Evolutionary conservation across 129 eudicot genomes (phyloP).

Genomic region (Oenanthe sinensis): DNA sequence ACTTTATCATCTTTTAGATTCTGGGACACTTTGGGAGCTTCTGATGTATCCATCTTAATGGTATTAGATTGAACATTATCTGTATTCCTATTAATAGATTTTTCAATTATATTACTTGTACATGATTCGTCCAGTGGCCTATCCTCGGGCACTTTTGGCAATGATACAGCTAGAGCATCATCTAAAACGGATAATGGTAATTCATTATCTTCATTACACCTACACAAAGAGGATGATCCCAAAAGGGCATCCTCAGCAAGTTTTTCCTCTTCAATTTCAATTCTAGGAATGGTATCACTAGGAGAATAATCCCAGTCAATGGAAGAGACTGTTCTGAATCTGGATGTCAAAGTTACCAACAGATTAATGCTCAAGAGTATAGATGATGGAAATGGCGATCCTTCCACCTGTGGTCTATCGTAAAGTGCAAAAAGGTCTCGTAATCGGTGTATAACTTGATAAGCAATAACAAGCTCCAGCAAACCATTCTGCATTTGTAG

Average conservation of each 20-base stretch:
- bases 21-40: conserved; percentile 17
- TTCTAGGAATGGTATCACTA: conserved; percentile 16
- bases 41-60: conserved; percentile 8
- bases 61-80: conserved; percentile 14
- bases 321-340: conserved; percentile 40
- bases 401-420: conserved; percentile 95
- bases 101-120: neutral
- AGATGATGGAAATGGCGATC: conserved; percentile 92
- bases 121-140: conserved; percentile 33
- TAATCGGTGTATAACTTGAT: conserved; percentile 80
- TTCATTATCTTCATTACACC: conserved; percentile 17
- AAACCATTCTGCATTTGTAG: conserved; percentile 85
- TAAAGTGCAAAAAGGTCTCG: conserved; percentile 92
- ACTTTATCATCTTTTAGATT: conserved; percentile 17
- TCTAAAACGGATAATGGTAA: conserved; percentile 5
- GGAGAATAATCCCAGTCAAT: conserved; percentile 75
- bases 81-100: conserved; percentile 1
- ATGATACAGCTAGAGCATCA: conserved; percentile 11
- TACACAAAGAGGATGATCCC: conserved; percentile 14
- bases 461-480: conserved; percentile 71
- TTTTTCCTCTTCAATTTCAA: conserved; percentile 17
- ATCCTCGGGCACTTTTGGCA: conserved; percentile 63
- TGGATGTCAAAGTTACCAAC: conserved; percentile 70
- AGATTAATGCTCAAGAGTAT: conserved; percentile 70
- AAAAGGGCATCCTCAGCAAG: conserved; percentile 17